These are phyloP conservation scores for Diplodia seriata DNA, from an alignment of 2,329 filamentous ascomycete genomes.

Conservation along the genomic window DNA sequence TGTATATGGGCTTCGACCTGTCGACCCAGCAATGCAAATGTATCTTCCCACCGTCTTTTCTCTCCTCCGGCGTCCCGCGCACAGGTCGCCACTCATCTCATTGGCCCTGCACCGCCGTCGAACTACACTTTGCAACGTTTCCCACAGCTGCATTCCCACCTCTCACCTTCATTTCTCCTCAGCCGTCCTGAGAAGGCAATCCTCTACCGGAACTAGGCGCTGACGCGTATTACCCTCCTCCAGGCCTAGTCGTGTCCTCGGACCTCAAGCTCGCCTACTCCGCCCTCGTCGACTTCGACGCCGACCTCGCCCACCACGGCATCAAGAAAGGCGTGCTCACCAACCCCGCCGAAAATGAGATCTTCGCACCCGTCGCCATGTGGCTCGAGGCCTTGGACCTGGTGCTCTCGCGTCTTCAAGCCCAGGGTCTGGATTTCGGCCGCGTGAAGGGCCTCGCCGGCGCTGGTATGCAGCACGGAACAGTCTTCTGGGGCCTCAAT, in stretches of 20 bases:
- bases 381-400: constrained; percentile 94
- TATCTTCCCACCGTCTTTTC: constrained; percentile 44
- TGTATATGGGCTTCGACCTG: constrained; percentile 93
- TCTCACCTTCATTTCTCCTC: background rate
- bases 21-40: constrained; percentile 98
- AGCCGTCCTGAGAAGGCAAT: background rate
- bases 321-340: constrained; percentile 87
- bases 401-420: constrained; percentile 75
- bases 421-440: constrained; percentile 73
- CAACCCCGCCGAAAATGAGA: constrained; percentile 82
- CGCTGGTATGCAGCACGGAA: constrained; percentile 96
- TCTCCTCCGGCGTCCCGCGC: background rate
- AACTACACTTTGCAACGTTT: background rate
- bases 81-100: background rate
- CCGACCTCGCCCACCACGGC: constrained; percentile 72
- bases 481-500: constrained; percentile 84
- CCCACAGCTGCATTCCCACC: background rate
- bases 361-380: constrained; percentile 90
- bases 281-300: constrained; percentile 95
- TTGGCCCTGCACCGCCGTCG: background rate
- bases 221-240: background rate
- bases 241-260: constrained; percentile 83
- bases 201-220: background rate
- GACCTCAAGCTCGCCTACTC: constrained; percentile 80
- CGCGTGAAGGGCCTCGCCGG: constrained; percentile 84